phyloP scores from a whole-genome alignment of 2,329 filamentous ascomycete species.

The Monosporascus sp. region DNA sequence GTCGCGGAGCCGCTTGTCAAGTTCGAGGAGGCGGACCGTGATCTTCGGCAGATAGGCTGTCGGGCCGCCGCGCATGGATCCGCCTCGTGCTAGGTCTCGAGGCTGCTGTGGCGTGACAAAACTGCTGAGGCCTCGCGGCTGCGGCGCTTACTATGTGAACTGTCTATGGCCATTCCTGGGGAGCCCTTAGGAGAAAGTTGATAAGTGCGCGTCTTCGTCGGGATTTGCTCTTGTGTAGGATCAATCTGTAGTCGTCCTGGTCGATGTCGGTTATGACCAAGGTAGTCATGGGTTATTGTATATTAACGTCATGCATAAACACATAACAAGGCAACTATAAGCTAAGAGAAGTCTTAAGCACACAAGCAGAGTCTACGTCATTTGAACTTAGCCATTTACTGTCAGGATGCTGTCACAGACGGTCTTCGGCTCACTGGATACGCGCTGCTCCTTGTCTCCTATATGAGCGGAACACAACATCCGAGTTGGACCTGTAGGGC shows the following conservation, averaged over 20 bases:
- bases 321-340: too few species aligned
- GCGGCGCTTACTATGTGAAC: background rate
- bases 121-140: background rate
- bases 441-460: background rate
- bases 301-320: background rate
- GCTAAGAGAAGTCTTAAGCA: too few species aligned
- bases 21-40: background rate
- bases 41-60: background rate
- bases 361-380: too few species aligned
- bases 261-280: background rate
- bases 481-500: background rate
- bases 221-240: background rate
- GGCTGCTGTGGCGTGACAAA: too few species aligned
- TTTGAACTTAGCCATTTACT: too few species aligned
- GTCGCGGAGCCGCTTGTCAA: background rate
- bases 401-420: too few species aligned
- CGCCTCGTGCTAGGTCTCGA: too few species aligned
- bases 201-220: too few species aligned
- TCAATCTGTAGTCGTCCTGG: background rate
- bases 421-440: too few species aligned
- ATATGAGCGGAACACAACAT: background rate
- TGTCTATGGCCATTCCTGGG: too few species aligned
- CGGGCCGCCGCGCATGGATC: background rate
- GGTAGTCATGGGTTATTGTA: background rate
- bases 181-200: too few species aligned